Evolutionary conservation across 768 basidiomycete genomes (phyloP).

Genomic region (Auricularia auricula-judae): DNA sequence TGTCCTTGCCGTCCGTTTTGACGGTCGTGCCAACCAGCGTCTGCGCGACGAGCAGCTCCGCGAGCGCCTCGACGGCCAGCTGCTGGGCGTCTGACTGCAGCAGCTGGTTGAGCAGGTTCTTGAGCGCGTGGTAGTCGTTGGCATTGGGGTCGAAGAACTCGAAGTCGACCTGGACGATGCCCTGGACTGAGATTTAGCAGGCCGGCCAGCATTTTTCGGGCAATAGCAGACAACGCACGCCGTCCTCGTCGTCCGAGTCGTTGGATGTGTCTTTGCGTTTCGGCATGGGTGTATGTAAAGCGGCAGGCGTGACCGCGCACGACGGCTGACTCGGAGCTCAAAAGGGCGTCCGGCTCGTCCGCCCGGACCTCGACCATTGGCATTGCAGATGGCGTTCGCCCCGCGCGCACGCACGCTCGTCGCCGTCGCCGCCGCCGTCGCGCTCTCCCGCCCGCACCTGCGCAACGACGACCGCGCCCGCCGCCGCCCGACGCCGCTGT

Average conservation of each 20-base stretch:
- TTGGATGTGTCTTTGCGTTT: constrained; percentile 12
- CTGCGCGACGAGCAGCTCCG: constrained; percentile 69
- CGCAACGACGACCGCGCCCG: neutral
- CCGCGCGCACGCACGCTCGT: neutral
- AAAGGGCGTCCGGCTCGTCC: neutral
- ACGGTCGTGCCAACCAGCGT: constrained; percentile 71
- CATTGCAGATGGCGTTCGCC: neutral
- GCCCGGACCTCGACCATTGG: neutral
- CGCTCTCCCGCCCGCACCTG: neutral
- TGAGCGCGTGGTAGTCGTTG: constrained; percentile 68
- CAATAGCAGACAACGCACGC: constrained; percentile 6
- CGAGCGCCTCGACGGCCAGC: constrained; percentile 61
- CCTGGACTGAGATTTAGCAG: constrained; percentile 23
- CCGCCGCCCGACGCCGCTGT: constrained; percentile 15
- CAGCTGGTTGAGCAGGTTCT: constrained; percentile 31
- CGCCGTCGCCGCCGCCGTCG: neutral
- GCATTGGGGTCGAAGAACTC: constrained; percentile 89
- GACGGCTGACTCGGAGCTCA: neutral
- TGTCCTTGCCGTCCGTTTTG: constrained; percentile 82
- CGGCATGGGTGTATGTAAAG: constrained; percentile 7
- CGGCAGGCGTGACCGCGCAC: neutral
- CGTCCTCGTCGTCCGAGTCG: constrained; percentile 12
- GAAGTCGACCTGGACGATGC: constrained; percentile 77
- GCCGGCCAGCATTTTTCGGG: neutral
- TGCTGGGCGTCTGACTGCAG: constrained; percentile 64